Percentiles rank a stretch among this genome's conserved stretches.
Conservation (phyloP, 176 grass and related monocot species). For the Hyparrhenia diplandra region DNA sequence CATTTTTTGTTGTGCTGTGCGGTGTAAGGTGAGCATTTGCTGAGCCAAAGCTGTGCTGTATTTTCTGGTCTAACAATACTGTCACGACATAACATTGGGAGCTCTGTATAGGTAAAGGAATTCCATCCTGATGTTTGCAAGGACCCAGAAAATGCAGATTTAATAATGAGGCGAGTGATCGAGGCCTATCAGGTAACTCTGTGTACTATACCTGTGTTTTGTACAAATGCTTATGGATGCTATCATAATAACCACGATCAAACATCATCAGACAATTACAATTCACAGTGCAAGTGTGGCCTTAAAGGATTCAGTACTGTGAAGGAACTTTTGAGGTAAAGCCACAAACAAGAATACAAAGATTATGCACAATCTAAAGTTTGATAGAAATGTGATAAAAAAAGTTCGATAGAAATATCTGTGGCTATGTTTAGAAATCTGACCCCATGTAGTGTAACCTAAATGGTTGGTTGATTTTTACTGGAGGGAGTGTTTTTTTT, state of each 20-base stretch:
- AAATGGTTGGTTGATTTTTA: no score
- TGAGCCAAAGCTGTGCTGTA: not conserved
- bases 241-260: not conserved
- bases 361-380: not conserved
- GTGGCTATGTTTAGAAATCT: no score
- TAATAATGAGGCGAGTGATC: slow-evolving; percentile 46
- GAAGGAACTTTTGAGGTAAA: not conserved
- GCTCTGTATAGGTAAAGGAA: slow-evolving; percentile 42
- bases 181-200: slow-evolving; percentile 49
- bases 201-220: not conserved
- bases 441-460: no score
- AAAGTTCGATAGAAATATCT: no score
- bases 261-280: not conserved
- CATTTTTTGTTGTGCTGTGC: not conserved
- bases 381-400: not conserved
- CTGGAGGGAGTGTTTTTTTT: no score
- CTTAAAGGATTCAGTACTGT: not conserved
- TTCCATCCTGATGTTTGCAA: slow-evolving; percentile 60
- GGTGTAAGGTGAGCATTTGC: not conserved
- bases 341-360: not conserved
- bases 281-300: not conserved
- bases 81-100: not conserved
- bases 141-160: slow-evolving; percentile 41
- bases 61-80: not conserved
- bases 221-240: not conserved